Conservation (phyloP, 2,329 filamentous ascomycete species). For the Colletotrichum navitas region DNA sequence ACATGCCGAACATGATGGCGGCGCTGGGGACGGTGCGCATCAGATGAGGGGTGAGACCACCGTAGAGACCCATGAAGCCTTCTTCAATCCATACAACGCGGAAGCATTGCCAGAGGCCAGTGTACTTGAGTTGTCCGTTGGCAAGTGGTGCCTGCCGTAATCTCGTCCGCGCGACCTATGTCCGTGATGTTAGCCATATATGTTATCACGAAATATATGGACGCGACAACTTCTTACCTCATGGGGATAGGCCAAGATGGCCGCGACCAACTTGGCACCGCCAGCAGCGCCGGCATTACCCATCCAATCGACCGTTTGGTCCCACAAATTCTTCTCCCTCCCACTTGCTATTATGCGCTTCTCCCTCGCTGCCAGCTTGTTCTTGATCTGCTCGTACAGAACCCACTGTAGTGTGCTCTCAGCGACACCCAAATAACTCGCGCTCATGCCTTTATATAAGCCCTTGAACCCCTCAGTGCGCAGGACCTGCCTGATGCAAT, state of each 20-base stretch:
- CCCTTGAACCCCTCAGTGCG: slow-evolving; percentile 84
- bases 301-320: slow-evolving; percentile 80
- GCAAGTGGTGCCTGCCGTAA: slow-evolving; percentile 85
- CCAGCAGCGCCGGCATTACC: slow-evolving; percentile 85
- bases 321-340: slow-evolving; percentile 75
- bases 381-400: slow-evolving; percentile 93
- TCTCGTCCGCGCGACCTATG: slow-evolving; percentile 82
- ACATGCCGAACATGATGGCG: slow-evolving; percentile 97
- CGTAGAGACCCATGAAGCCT: slow-evolving; percentile 87
- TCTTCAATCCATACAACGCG: slow-evolving; percentile 89
- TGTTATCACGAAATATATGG: not conserved
- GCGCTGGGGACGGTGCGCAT: slow-evolving; percentile 92
- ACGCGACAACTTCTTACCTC: slow-evolving; percentile 70
- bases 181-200: not conserved
- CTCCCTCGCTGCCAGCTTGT: slow-evolving; percentile 74
- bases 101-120: slow-evolving; percentile 89
- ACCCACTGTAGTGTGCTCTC: slow-evolving; percentile 95
- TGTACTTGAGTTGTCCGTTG: slow-evolving; percentile 83
- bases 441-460: slow-evolving; percentile 90
- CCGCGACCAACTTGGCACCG: slow-evolving; percentile 86
- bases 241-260: slow-evolving; percentile 89
- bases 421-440: slow-evolving; percentile 90
- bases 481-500: slow-evolving; percentile 87
- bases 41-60: slow-evolving; percentile 91
- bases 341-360: slow-evolving; percentile 68